These are phyloP conservation scores for Kalanchoe fedtschenkoi DNA, from an alignment of 164 flowering plant genomes.

Conservation along the genomic window DNA sequence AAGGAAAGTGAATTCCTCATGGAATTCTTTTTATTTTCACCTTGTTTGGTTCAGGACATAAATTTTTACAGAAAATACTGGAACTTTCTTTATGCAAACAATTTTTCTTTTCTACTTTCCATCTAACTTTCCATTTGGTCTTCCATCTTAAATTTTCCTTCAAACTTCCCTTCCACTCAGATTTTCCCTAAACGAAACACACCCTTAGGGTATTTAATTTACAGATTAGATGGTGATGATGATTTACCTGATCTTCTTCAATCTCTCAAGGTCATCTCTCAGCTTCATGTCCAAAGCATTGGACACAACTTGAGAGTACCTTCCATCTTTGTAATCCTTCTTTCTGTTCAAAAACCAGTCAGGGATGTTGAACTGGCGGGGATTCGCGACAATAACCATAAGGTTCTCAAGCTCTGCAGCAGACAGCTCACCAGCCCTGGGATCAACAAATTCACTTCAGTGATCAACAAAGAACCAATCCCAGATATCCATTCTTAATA, in stretches of 20 bases:
- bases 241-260: slow-evolving; percentile 3
- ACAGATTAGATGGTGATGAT: no score
- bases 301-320: slow-evolving; percentile 4
- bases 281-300: slow-evolving; percentile 4
- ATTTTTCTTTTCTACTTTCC: no score
- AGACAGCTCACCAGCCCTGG: slow-evolving; percentile 4
- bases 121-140: no score
- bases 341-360: slow-evolving; percentile 5
- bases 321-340: slow-evolving; percentile 3
- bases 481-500: background rate
- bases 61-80: no score
- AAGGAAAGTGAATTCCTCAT: no score
- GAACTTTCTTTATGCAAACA: no score
- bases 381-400: slow-evolving; percentile 3
- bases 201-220: no score
- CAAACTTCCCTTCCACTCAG: no score
- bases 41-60: no score
- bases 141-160: no score
- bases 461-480: background rate
- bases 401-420: slow-evolving; percentile 4
- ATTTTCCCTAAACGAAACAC: no score
- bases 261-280: slow-evolving; percentile 5
- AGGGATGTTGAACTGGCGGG: slow-evolving; percentile 2
- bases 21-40: no score
- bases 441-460: background rate